Base-by-base conservation (phyloP, 2,329 filamentous ascomycete species). In the Arthroderma sp. region DNA sequence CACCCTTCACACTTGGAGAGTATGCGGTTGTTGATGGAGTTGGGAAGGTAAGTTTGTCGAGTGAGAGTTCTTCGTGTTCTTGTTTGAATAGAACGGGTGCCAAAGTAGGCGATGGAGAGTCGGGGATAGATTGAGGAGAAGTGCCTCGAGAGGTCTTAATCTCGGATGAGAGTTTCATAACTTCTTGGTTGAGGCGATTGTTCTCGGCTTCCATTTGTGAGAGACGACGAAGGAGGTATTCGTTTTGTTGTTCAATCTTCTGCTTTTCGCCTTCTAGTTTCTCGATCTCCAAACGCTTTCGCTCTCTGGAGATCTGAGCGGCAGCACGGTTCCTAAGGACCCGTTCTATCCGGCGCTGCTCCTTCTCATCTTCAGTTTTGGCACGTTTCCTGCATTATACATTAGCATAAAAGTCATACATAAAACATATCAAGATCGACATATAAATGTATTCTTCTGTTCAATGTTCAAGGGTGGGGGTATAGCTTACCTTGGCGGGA, bases 331-430 rank as follows among this genome's bases (percentile, higher is more conserved):
- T 98, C 38, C 91, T 83, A 56, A 96, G 85, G 52, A 98, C 91
- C 50, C 91, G 85, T 71, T 98, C 91, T 45, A 96, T 93, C 50
- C 91, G 84, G 38, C 91, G 83, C 66, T 98, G 91, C 68, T 96
- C 91, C 70, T 98, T 98, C 67, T 98, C 91, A 59, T 95, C 91
- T 57, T 94, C 89, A 2, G 91, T 98, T 76, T 96, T 98, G 56
- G 91, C 91, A 50, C 91, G 86, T 78, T 98, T 98, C 53, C 84
- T 86, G 50, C 0, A 46, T 45, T 6, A 9, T n/a, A 22, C 27
- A 31, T 45, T 45, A 49, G 46, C 27, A 5, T 4, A 27, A 2
- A 36, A 34, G 31, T 27, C 11, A 34, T 34, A 34, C 32, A 34
- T 9, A 34, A 34, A 34, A 34, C 32, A 9, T 34, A 9, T 9